Conservation (phyloP, 179 eudicot genomes). For the Heliamphora pulchella region DNA sequence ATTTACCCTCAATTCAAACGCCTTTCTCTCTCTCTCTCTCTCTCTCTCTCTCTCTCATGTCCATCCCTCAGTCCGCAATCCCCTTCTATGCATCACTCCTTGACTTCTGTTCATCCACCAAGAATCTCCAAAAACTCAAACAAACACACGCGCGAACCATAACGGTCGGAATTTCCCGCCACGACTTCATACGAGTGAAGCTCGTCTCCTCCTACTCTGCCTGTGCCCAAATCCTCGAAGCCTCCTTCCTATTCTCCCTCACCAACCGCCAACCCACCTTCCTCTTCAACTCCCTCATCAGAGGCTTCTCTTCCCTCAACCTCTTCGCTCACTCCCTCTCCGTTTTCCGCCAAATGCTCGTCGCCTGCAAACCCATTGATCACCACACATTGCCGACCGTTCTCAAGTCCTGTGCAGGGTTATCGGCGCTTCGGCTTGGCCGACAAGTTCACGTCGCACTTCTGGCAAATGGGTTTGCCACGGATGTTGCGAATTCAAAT, state of each 20-base stretch:
- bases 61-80: constrained; percentile 3
- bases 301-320: constrained; percentile 34
- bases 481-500: constrained; percentile 35
- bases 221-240: constrained; percentile 35
- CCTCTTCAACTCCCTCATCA: constrained; percentile 47
- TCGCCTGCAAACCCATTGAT: constrained; percentile 28
- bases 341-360: constrained; percentile 32
- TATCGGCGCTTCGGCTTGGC: constrained; percentile 32
- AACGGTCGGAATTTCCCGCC: constrained; percentile 28
- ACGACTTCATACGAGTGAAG: constrained; percentile 47
- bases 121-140: constrained; percentile 29
- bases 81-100: constrained; percentile 27
- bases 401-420: constrained; percentile 35
- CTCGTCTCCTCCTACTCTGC: constrained; percentile 42
- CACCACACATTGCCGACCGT: constrained; percentile 42
- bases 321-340: constrained; percentile 31
- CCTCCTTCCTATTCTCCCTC: constrained; percentile 34
- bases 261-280: constrained; percentile 44
- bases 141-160: constrained; percentile 33
- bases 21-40: too few species aligned
- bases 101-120: constrained; percentile 31
- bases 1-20: too few species aligned
- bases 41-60: constrained; percentile 6
- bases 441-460: constrained; percentile 30
- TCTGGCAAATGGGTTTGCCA: constrained; percentile 38